Conservation (phyloP, 1,284 basidiomycete genomes). For the Coniferiporia sulphurascens region DNA sequence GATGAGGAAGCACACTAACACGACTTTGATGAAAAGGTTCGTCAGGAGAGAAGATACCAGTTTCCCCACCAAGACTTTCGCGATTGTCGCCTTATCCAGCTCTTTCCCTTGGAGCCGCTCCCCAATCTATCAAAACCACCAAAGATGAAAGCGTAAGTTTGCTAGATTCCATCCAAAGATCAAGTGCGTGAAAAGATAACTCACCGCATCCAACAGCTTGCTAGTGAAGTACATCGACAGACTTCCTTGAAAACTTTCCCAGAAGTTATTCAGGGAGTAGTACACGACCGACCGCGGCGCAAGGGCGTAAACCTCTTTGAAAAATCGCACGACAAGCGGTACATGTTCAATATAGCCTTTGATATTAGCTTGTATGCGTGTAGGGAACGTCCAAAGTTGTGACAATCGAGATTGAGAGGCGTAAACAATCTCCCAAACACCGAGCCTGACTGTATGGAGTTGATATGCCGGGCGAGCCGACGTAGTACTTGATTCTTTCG, state of each 20-base stretch:
- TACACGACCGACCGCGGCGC: constrained; percentile 2
- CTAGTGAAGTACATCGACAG: constrained; percentile 8
- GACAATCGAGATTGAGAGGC: not conserved
- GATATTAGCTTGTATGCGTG: not conserved
- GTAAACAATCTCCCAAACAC: constrained; percentile 5
- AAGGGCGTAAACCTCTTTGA: constrained; percentile 1
- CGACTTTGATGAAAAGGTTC: not conserved
- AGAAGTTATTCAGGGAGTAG: not conserved
- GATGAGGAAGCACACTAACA: not conserved
- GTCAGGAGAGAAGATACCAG: not conserved
- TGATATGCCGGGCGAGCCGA: too few species aligned
- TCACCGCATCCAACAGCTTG: constrained; percentile 4
- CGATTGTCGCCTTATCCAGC: not conserved
- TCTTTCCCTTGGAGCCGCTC: not conserved
- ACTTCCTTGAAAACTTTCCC: constrained; percentile 2
- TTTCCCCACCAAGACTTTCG: not conserved
- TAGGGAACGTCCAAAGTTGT: not conserved
- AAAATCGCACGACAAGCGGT: not conserved
- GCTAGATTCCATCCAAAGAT: not conserved
- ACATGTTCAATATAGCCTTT: not conserved
- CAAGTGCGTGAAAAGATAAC: not conserved
- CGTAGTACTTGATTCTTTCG: too few species aligned
- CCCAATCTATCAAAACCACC: not conserved
- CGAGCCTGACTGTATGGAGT: too few species aligned
- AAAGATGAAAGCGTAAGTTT: not conserved